phyloP scores from a whole-genome alignment of 2,329 filamentous ascomycete genomes.

The Lizonia empirigonia region DNA sequence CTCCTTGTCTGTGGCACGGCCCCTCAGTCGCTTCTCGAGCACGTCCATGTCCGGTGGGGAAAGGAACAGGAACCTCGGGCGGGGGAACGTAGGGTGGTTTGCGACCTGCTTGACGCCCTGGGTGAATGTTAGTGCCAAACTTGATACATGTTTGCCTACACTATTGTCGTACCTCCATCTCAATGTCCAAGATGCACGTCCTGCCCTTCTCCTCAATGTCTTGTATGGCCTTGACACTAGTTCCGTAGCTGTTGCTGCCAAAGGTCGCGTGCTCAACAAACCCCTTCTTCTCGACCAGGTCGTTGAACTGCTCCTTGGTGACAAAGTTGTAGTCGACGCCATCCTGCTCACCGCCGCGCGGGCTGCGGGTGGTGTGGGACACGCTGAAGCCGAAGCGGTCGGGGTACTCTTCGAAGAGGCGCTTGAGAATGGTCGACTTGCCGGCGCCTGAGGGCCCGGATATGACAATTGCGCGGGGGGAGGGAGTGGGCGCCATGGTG shows the following conservation, averaged over 20 bases:
- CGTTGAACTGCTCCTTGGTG: conserved; percentile 54
- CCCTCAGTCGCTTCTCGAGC: conserved; percentile 66
- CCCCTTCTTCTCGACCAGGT: conserved; percentile 63
- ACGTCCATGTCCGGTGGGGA: conserved; percentile 76
- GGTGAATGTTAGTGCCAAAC: not conserved
- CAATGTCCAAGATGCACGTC: conserved; percentile 88
- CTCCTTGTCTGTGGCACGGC: conserved; percentile 52
- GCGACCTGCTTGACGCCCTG: conserved; percentile 92
- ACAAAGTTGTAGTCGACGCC: conserved; percentile 81
- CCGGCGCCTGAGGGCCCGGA: conserved; percentile 80
- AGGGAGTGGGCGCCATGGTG: conserved; percentile 21
- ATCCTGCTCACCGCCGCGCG: conserved; percentile 74
- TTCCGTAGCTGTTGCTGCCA: conserved; percentile 85
- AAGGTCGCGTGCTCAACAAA: conserved; percentile 92
- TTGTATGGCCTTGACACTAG: conserved; percentile 77
- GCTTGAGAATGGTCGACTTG: conserved; percentile 79
- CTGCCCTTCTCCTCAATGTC: conserved; percentile 72
- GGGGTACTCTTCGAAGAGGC: conserved; percentile 69
- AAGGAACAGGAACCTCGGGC: conserved; percentile 81
- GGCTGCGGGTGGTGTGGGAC: conserved; percentile 77
- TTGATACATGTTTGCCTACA: too few species aligned
- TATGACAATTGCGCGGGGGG: conserved; percentile 64
- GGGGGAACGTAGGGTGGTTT: conserved; percentile 66
- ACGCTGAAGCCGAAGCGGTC: conserved; percentile 68
- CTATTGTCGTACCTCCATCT: conserved; percentile 91